These are phyloP conservation scores for Tremella fuciformis DNA, from an alignment of 768 basidiomycete species.

Conservation along the genomic window DNA sequence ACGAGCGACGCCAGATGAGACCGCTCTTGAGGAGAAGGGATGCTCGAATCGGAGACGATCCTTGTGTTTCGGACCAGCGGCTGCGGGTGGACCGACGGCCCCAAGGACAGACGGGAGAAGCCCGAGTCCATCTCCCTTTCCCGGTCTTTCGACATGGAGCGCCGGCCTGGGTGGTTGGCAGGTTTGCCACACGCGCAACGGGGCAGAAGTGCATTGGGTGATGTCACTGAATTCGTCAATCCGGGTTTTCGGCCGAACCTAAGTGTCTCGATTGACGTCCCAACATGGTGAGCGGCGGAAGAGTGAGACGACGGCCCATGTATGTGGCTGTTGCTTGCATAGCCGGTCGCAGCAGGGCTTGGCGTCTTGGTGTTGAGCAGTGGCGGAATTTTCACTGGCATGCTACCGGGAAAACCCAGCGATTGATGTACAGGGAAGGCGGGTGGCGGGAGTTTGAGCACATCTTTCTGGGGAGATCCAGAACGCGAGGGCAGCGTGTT, in stretches of 20 bases:
- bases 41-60: conserved; percentile 27
- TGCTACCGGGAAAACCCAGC: conserved; percentile 25
- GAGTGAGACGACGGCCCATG: conserved; percentile 18
- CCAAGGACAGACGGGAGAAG: conserved; percentile 32
- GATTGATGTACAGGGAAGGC: conserved; percentile 35
- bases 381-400: conserved; percentile 47
- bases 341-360: conserved; percentile 10
- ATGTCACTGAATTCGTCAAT: conserved; percentile 45
- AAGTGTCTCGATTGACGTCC: conserved; percentile 43
- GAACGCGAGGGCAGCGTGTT: conserved; percentile 30
- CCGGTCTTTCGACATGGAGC: conserved; percentile 27
- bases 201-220: conserved; percentile 46
- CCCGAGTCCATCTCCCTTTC: conserved; percentile 25
- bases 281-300: conserved; percentile 24
- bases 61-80: conserved; percentile 7
- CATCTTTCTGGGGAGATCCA: conserved; percentile 43
- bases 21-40: conserved; percentile 2
- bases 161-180: conserved; percentile 27
- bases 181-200: conserved; percentile 43
- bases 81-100: conserved; percentile 21
- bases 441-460: conserved; percentile 46
- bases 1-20: neutral
- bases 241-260: conserved; percentile 49
- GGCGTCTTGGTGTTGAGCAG: conserved; percentile 17
- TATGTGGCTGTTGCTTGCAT: conserved; percentile 11